Conservation (phyloP, 352 stramenopile genomes). For the Phytophthora pistaciae region DNA sequence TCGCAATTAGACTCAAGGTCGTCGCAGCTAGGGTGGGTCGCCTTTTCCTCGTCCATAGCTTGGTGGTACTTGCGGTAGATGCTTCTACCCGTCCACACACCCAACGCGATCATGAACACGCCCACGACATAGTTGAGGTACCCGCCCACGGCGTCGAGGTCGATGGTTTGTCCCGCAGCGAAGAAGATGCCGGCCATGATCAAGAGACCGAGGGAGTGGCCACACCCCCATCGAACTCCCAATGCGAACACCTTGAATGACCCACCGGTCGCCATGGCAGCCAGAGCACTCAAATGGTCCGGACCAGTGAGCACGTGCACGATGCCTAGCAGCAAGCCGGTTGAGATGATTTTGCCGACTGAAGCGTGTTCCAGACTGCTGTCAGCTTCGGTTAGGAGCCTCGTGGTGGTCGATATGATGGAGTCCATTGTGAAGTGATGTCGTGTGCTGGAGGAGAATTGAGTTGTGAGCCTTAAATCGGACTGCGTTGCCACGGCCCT, state of each 20-base stretch:
- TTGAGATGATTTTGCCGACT: conserved; percentile 48
- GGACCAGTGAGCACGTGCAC: conserved; percentile 57
- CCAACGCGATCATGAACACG: conserved; percentile 65
- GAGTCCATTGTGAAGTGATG: conserved; percentile 12
- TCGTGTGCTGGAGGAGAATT: not conserved
- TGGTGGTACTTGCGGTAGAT: conserved; percentile 42
- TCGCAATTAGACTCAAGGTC: conserved; percentile 9
- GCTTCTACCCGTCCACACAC: conserved; percentile 41
- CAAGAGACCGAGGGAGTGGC: conserved; percentile 83
- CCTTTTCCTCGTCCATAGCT: conserved; percentile 22
- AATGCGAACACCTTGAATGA: conserved; percentile 73
- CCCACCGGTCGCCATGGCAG: conserved; percentile 69
- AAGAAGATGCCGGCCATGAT: conserved; percentile 76
- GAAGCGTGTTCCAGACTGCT: conserved; percentile 44
- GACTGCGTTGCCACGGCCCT: too few relatives aligned
- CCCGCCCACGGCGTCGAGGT: conserved; percentile 44
- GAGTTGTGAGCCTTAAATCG: not conserved
- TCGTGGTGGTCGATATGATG: conserved; percentile 7
- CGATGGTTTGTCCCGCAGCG: conserved; percentile 45
- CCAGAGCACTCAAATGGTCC: conserved; percentile 85
- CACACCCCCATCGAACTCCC: conserved; percentile 84
- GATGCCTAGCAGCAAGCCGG: conserved; percentile 48
- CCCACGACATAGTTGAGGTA: conserved; percentile 63
- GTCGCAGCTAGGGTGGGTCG: not conserved
- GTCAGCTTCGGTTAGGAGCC: conserved; percentile 31